Evolutionary conservation across 1,139 yeast species (phyloP), one percentile per base, ranked within the genome.

Genomic region (Pichia sp.): DNA sequence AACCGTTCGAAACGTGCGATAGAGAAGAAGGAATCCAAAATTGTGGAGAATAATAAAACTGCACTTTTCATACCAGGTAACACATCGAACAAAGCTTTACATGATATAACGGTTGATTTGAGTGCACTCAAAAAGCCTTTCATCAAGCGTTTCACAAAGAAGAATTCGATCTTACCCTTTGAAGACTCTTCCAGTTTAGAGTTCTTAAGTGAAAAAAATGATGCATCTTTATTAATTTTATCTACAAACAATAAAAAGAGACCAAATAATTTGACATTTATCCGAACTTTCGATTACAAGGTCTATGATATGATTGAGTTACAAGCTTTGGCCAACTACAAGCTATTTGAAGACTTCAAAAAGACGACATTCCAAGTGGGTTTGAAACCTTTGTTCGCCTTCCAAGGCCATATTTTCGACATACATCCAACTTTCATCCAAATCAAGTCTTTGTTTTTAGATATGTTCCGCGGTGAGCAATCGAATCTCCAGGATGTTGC

Each of bases 1-100:
- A 97, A 97, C 56, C 90, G 99, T 69, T 83, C 97, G 55, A 95
- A 95, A 76, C 84, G 99, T 71, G 98, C 96, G 14, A 71, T 92
- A 63, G 96, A 92, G 59, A 87, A 87, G 66, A 85, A 83, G 64
- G 97, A 90, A 67, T 84, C 98, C 55, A 93, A 91, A 74, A 73
- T 90, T 53, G 87, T 86, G 14, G 99, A 93, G 71, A 92, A 93
- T 71, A 84, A 87, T 61, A 95, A 95, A 73, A 80, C 83, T 55
- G 98, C 97, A 0, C 78, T 93, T 57, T 93, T 93, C 67, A 85
- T 93, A 48, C 97, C 97, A 27, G 99, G 99, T 5, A 75, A 88
- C 53, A 85, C 91, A 41, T 78, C 93, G 51, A 89, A 82, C 71
- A 85, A 88, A 71, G 73, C 87, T 10, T 76, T 91, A 54, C 97